Conservation (phyloP, 2,329 filamentous ascomycete genomes). For the Aspergillus bombycis region DNA sequence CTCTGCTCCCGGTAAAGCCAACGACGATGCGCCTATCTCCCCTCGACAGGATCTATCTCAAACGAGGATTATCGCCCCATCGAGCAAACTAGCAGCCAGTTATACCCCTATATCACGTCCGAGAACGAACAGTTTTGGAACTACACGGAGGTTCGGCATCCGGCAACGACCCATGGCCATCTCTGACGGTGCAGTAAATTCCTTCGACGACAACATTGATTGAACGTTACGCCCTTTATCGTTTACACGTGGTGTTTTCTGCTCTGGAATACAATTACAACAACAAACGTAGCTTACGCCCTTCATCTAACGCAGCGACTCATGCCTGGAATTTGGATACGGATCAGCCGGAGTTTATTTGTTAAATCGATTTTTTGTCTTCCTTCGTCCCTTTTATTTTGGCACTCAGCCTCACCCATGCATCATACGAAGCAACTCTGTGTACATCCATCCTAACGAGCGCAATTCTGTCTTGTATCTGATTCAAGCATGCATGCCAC, state of each 20-base stretch:
- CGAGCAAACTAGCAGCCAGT: slow-evolving; percentile 39
- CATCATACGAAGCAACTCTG: not conserved
- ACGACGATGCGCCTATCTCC: slow-evolving; percentile 24
- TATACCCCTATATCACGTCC: slow-evolving; percentile 43
- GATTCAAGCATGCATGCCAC: slow-evolving; percentile 3
- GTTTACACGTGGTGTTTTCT: slow-evolving; percentile 1
- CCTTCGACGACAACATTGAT: slow-evolving; percentile 36
- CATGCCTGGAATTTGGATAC: slow-evolving; percentile 24
- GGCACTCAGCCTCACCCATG: not conserved
- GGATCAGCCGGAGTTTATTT: slow-evolving; percentile 26
- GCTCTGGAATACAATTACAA: slow-evolving; percentile 12
- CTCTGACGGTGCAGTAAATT: slow-evolving; percentile 29
- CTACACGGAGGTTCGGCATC: slow-evolving; percentile 37
- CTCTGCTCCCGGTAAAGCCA: slow-evolving; percentile 21
- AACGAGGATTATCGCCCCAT: slow-evolving; percentile 38
- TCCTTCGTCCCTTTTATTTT: slow-evolving; percentile 4
- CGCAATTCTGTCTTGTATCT: slow-evolving; percentile 6
- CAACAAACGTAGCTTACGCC: slow-evolving; percentile 15
- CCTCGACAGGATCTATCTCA: slow-evolving; percentile 30
- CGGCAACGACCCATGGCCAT: slow-evolving; percentile 32
- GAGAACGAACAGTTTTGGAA: slow-evolving; percentile 41
- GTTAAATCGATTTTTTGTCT: not conserved
- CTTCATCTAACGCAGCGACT: slow-evolving; percentile 29
- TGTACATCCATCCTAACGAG: slow-evolving; percentile 15
- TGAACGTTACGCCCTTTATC: slow-evolving; percentile 21